These are phyloP conservation scores for Aspergillus novofumigatus DNA, from an alignment of 2,329 filamentous ascomycete species.

Conservation along the genomic window DNA sequence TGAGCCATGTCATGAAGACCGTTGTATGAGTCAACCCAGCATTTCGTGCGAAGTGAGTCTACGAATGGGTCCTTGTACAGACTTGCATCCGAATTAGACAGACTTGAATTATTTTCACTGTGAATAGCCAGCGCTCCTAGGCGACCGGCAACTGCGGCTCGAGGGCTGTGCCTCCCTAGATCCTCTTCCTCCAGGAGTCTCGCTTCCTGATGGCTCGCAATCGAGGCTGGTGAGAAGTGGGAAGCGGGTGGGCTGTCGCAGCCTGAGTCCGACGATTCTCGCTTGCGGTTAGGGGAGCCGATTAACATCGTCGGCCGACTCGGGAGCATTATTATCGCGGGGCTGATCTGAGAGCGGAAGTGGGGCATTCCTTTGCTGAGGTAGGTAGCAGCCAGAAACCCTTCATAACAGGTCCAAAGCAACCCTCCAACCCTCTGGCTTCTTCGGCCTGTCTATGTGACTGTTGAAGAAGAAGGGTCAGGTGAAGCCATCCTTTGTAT, in stretches of 20 bases:
- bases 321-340: conserved; percentile 32
- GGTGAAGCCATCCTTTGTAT: conserved; percentile 11
- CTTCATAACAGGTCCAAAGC: neutral
- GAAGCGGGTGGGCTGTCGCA: conserved; percentile 28
- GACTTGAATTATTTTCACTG: conserved; percentile 22
- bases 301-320: conserved; percentile 19
- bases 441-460: conserved; percentile 4
- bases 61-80: conserved; percentile 7
- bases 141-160: conserved; percentile 36
- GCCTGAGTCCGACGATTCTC: conserved; percentile 29
- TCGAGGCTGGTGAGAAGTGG: conserved; percentile 30
- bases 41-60: conserved; percentile 11
- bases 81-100: conserved; percentile 11
- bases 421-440: neutral
- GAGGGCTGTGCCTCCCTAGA: conserved; percentile 34
- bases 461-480: neutral
- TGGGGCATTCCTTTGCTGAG: conserved; percentile 18
- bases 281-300: conserved; percentile 34
- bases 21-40: conserved; percentile 5
- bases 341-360: conserved; percentile 19
- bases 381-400: conserved; percentile 1
- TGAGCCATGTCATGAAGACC: conserved; percentile 18
- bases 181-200: conserved; percentile 30
- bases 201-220: conserved; percentile 27
- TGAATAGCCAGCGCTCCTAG: conserved; percentile 39